Conservation (phyloP, 2,329 filamentous ascomycete species). For the Colletotrichum melonis region DNA sequence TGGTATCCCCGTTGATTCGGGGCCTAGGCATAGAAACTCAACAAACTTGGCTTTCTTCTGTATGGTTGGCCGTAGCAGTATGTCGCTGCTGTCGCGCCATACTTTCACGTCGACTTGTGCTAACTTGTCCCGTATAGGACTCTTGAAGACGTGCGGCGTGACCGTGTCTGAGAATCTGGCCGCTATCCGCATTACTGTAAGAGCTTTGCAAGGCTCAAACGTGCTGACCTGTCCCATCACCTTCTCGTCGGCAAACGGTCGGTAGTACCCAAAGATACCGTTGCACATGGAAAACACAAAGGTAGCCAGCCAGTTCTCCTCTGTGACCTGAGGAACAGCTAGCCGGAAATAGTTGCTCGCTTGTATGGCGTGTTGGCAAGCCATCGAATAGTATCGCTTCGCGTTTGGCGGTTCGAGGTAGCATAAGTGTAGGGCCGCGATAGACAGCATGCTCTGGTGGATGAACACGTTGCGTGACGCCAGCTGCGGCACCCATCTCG, state of each 20-base stretch:
- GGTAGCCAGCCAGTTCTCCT: constrained; percentile 35
- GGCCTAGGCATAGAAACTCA: constrained; percentile 17
- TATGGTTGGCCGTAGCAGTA: constrained; percentile 1
- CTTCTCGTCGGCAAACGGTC: constrained; percentile 34
- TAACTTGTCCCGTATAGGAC: constrained; percentile 29
- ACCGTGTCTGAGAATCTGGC: constrained; percentile 33
- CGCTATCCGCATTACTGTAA: constrained; percentile 30
- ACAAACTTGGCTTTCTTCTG: constrained; percentile 22
- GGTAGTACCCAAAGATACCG: constrained; percentile 35
- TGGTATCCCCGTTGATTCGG: constrained; percentile 18
- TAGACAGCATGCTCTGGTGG: constrained; percentile 35
- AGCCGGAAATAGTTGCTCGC: constrained; percentile 36
- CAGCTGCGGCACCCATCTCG: constrained; percentile 33
- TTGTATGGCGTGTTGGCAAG: constrained; percentile 34
- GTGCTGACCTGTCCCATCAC: constrained; percentile 22
- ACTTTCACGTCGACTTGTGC: constrained; percentile 27
- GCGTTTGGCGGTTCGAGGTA: constrained; percentile 32
- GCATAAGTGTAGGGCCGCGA: constrained; percentile 35
- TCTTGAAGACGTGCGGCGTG: constrained; percentile 26
- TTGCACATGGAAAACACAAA: constrained; percentile 35
- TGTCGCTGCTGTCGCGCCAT: constrained; percentile 25
- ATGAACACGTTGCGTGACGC: constrained; percentile 34
- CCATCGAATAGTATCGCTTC: constrained; percentile 36
- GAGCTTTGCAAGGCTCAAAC: constrained; percentile 28
- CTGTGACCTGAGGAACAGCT: constrained; percentile 30